Evolutionary conservation across 2,329 filamentous ascomycete species (phyloP), one percentile per base, ranked within the genome.

Genomic region (Epichloe coenophiala): DNA sequence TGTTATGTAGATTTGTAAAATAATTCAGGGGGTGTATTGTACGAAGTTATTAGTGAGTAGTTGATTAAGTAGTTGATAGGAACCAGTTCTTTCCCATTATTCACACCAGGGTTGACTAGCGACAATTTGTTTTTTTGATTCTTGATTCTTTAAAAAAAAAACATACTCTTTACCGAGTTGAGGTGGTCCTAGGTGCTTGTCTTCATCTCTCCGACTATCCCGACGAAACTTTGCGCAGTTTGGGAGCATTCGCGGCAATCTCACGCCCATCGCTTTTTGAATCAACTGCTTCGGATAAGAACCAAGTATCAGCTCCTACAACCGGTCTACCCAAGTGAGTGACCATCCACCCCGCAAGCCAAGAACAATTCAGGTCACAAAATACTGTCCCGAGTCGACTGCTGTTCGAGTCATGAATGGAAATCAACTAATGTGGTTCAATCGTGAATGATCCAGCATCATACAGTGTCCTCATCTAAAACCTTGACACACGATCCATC

Each of bases 381-480:
- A 9, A 19, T 17, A 19, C 47, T 9, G 47, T 19, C 15, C 37
- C 21, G 13, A 48, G 45, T 19, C 33, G 27, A 41, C 46, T 39
- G 21, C 45, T 43, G 45, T 43, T 17, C 37, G 23, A 38, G 21
- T 48, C 45, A 37, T 45, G 27, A 40, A 40, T 45, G 27, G 13
- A 35, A 39, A 31, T 41, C 38, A 12, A 45, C 19, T 43, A 21
- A n/a, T 36, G 39, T 21, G 37, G 31, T 9, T 35, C 23, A 33
- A 17, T 31, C 36, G 23, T 17, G 9, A 12, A 33, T 15, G 12
- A 39, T 36, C 41, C 23, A 13, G 31, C 45, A 38, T 17, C 49
- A 21, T 45, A 45, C 46, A 47, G 23, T 57, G 51, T 53, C 47
- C 50, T 55, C 52, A 58, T 58, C 58, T 58, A 35, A 57, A 53